A percentile compares a stretch with the other conserved stretches of the same genome.
phyloP scores from a whole-genome alignment of 192 early-diverging fungal species.

The Coemansia sp. region DNA sequence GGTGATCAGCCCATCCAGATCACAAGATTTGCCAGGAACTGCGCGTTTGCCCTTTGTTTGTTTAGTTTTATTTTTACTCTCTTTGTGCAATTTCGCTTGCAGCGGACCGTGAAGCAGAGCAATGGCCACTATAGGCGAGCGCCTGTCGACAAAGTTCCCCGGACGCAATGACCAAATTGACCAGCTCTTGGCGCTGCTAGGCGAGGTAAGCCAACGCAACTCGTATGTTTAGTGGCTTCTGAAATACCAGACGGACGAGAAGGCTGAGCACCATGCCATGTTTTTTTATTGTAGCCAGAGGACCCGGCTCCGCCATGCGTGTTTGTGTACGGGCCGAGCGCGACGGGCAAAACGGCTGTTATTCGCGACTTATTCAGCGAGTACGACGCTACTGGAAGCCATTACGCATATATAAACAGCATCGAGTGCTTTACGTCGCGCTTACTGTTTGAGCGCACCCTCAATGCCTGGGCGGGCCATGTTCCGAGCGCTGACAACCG shows the following conservation, averaged over 20 bases:
- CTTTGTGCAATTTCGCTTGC: neutral
- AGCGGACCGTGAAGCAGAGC: neutral
- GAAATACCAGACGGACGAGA: neutral
- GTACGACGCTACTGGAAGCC: constrained; percentile 18
- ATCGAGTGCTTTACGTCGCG: constrained; percentile 73
- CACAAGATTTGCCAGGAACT: neutral
- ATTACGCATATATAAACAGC: constrained; percentile 63
- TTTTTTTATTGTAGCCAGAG: constrained; percentile 2
- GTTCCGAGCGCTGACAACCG: constrained; percentile 50
- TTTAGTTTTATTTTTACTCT: neutral
- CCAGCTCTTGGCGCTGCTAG: constrained; percentile 33
- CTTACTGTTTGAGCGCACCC: constrained; percentile 72
- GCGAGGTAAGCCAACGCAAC: constrained; percentile 13
- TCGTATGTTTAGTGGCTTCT: neutral
- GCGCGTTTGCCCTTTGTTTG: neutral
- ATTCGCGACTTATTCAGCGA: constrained; percentile 31
- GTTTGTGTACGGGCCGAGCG: constrained; percentile 57
- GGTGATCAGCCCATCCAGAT: too few species aligned
- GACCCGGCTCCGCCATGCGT: constrained; percentile 48
- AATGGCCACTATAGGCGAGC: constrained; percentile 26
- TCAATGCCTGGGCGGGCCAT: constrained; percentile 63
- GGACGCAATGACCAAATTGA: constrained; percentile 39
- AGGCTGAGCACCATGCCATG: neutral
- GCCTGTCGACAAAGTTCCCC: constrained; percentile 57
- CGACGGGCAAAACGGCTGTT: constrained; percentile 61